phyloP scores from a whole-genome alignment of 257 asterid species.

The Jaltomata sinuosa region DNA sequence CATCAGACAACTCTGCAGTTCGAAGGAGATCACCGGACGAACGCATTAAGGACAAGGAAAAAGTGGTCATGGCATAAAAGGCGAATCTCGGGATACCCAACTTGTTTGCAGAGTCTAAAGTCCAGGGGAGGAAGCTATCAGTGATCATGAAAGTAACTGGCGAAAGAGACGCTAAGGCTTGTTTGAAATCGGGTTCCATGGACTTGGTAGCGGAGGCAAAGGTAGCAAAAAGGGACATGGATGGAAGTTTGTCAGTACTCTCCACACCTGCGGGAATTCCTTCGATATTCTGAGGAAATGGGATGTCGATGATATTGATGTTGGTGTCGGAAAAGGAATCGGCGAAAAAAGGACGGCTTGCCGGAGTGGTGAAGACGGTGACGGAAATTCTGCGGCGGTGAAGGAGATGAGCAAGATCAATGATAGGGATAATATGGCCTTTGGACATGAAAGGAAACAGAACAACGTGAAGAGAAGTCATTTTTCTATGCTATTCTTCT shows the following conservation, averaged over 20 bases:
- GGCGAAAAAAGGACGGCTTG: slow-evolving; percentile 40
- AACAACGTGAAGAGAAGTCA: slow-evolving; percentile 24
- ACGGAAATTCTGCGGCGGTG: slow-evolving; percentile 18
- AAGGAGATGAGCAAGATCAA: slow-evolving; percentile 50
- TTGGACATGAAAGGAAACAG: slow-evolving; percentile 82
- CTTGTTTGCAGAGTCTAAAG: slow-evolving; percentile 33
- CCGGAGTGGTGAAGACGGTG: slow-evolving; percentile 64
- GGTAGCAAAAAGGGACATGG: slow-evolving; percentile 36
- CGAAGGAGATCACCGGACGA: neutral
- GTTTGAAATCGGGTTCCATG: slow-evolving; percentile 50
- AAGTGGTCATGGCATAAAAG: slow-evolving; percentile 36
- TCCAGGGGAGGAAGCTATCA: slow-evolving; percentile 68
- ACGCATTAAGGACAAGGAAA: neutral
- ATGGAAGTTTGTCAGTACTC: slow-evolving; percentile 58
- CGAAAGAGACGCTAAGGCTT: slow-evolving; percentile 12
- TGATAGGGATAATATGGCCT: slow-evolving; percentile 71
- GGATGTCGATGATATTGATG: slow-evolving; percentile 32
- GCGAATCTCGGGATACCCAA: slow-evolving; percentile 42
- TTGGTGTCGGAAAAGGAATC: slow-evolving; percentile 9
- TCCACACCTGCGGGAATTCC: slow-evolving; percentile 39
- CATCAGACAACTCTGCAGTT: slow-evolving; percentile 11
- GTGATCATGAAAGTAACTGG: slow-evolving; percentile 36
- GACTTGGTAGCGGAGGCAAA: slow-evolving; percentile 27
- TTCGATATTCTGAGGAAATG: slow-evolving; percentile 42
- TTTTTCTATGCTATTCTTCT: no score